Evolutionary conservation across 2,329 filamentous ascomycete genomes (phyloP).

Genomic region (Dactylellina sp.): DNA sequence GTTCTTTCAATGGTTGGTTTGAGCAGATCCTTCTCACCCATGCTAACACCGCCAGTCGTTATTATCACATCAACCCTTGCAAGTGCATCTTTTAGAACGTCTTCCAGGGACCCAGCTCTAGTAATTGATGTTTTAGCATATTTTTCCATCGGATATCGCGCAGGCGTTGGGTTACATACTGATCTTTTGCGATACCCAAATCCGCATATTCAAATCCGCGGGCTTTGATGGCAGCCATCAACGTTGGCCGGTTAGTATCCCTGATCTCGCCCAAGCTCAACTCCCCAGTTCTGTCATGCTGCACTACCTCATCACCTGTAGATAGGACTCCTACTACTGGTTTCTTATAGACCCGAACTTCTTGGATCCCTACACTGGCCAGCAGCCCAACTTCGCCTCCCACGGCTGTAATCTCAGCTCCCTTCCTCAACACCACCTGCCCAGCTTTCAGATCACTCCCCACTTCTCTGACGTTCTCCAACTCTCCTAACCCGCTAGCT

Average conservation of each 20-base stretch:
- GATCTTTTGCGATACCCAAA: constrained; percentile 84
- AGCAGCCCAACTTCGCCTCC: constrained; percentile 93
- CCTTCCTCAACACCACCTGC: constrained; percentile 77
- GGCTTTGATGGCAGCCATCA: constrained; percentile 79
- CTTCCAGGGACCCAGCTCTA: constrained; percentile 76
- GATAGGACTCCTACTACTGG: constrained; percentile 88
- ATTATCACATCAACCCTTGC: constrained; percentile 82
- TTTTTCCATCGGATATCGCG: not conserved
- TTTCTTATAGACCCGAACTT: constrained; percentile 78
- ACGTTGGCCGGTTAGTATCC: constrained; percentile 89
- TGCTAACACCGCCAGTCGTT: constrained; percentile 93
- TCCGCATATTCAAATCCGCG: constrained; percentile 85
- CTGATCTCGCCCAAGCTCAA: constrained; percentile 85
- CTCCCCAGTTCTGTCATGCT: constrained; percentile 73
- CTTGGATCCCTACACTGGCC: constrained; percentile 80
- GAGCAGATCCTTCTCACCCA: constrained; percentile 96
- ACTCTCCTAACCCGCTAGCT: constrained; percentile 77
- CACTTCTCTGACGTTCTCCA: constrained; percentile 90
- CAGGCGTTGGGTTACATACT: constrained; percentile 62
- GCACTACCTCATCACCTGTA: constrained; percentile 93
- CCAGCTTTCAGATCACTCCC: constrained; percentile 85
- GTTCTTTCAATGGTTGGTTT: constrained; percentile 94
- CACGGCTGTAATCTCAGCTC: constrained; percentile 84
- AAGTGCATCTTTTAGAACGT: constrained; percentile 79
- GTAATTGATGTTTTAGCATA: not conserved